phyloP scores from a whole-genome alignment of 2,329 filamentous ascomycete species.

The Onygenales sp. region DNA sequence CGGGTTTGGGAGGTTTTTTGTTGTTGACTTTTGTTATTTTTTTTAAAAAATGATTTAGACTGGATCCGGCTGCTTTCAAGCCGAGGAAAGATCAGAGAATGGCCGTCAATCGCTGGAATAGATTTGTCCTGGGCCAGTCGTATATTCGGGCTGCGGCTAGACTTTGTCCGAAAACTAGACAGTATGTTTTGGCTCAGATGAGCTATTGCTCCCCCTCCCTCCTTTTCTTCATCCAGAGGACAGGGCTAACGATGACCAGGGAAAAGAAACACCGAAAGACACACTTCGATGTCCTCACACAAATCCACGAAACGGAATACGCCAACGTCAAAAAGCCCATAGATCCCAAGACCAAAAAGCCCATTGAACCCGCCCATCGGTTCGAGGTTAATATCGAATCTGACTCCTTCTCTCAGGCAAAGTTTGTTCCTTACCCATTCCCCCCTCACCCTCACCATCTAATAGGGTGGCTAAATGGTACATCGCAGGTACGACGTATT shows the following conservation, averaged over 20 bases:
- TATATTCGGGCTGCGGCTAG: constrained; percentile 37
- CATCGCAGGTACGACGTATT: constrained; percentile 34
- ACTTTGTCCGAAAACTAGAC: constrained; percentile 34
- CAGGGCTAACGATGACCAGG: constrained; percentile 16
- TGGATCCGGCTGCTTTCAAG: constrained; percentile 34
- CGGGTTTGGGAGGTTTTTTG: too few species aligned
- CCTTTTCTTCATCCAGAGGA: neutral
- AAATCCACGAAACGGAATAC: constrained; percentile 38
- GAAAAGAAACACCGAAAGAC: constrained; percentile 35
- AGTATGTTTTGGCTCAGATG: constrained; percentile 18
- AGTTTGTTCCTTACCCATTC: constrained; percentile 22
- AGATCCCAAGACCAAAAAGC: constrained; percentile 33
- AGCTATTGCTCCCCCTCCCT: neutral
- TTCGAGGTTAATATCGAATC: constrained; percentile 41
- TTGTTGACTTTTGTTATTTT: too few species aligned
- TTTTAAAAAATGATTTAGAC: constrained; percentile 15
- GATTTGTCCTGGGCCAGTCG: constrained; percentile 37
- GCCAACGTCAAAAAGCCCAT: constrained; percentile 32
- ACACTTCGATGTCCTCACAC: constrained; percentile 33
- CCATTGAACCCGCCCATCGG: constrained; percentile 38
- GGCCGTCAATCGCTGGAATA: constrained; percentile 40
- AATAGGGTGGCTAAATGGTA: neutral
- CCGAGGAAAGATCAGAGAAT: constrained; percentile 38
- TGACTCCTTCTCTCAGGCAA: constrained; percentile 37
- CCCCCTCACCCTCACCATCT: neutral